Conservation (phyloP, 148 eudicot species). For the Rheum nobile region DNA sequence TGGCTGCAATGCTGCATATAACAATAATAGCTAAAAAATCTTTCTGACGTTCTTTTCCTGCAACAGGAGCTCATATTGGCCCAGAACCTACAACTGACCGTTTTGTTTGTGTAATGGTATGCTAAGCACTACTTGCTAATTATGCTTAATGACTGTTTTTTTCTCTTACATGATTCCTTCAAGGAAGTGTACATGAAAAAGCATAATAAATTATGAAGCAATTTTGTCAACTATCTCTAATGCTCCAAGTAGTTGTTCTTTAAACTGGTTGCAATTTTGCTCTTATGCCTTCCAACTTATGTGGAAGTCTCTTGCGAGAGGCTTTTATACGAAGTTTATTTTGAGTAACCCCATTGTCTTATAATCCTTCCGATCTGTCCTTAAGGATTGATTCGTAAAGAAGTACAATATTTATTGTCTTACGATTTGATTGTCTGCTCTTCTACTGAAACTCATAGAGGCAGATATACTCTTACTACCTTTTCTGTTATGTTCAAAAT, state of each 20-base stretch:
- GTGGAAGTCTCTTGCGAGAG: background rate
- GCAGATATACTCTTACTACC: background rate
- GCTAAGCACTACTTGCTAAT: background rate
- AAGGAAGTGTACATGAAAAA: background rate
- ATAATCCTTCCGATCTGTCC: background rate
- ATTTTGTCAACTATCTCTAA: background rate
- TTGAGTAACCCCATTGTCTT: background rate
- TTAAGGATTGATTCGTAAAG: background rate
- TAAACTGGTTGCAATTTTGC: background rate
- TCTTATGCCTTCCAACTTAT: background rate
- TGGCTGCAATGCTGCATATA: background rate
- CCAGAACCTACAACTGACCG: conserved; percentile 98
- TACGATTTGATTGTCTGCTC: background rate
- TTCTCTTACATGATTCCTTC: background rate
- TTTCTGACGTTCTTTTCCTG: background rate
- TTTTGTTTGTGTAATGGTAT: conserved; percentile 95
- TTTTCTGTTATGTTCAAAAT: background rate
- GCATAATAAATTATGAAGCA: background rate
- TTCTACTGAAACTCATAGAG: background rate
- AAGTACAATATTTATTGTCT: background rate
- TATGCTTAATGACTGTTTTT: background rate
- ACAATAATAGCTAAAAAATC: background rate
- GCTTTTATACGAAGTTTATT: background rate
- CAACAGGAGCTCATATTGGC: conserved; percentile 94
- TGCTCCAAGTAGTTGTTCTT: background rate